Base-by-base conservation (phyloP, 768 basidiomycete species). In the Neoboletus subvelutipes region DNA sequence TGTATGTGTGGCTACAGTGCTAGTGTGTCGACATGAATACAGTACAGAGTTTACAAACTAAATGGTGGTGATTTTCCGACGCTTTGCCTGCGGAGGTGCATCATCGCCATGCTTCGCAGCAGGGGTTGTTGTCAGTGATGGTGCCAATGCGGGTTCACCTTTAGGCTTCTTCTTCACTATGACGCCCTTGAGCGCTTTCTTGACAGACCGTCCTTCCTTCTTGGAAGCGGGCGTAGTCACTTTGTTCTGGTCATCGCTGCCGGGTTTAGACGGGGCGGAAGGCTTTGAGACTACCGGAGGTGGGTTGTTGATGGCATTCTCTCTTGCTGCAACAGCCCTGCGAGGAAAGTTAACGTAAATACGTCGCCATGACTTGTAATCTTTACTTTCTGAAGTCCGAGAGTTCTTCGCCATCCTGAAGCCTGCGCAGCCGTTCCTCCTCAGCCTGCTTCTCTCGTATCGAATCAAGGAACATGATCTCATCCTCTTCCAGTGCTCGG, bases 401-500 rank as follows among this genome's bases (percentile, higher is more conserved):
- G 46, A 94, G 75, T 73, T 94, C 90, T 65, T 89, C 87, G 6
- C 87, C 88, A 54, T 94, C 92, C 64, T 81, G 78, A 68, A 85
- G 78, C 65, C 84, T 87, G 51, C 89, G 85, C 54, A 84, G 77
- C 17, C 84, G 83, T 68, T 94, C 92, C 73, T 91, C 90, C 59
- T 82, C 81, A 60, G 85, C 80, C 68, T 90, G 84, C 49, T 83
- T 83, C 69, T 92, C 87, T 58, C 87, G 78, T 57, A 94, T 77
- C 18, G 89, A 88, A 67, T 93, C 92, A 31, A 94, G 81, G 67
- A 94, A 94, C 79, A 89, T 85, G 60, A 94, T 87, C 67, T 94
- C 92, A 73, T 94, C 92, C 70, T 93, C 92, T 67, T 94, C 92
- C 37, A 94, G 76, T 5, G 92, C 89, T 54, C 92, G 87, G 65